Evolutionary conservation across 108 stramenopile species (phyloP).

Genomic region (Cyclostephanos invisitatus): DNA sequence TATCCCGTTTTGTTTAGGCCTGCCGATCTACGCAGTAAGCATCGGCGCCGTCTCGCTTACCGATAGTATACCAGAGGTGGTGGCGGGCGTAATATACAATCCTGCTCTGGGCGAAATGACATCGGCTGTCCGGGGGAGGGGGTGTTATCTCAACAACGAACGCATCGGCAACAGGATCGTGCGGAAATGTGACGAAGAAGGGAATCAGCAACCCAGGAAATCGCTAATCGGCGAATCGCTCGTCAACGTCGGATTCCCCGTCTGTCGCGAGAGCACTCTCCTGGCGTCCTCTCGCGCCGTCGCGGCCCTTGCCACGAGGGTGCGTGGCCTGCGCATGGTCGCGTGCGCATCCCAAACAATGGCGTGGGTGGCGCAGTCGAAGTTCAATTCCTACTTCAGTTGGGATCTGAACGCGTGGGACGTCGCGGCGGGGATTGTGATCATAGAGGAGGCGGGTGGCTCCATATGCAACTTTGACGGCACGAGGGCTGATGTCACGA

Average conservation of each 20-base stretch:
- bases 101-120: conserved; percentile 74
- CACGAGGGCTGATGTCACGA: conserved; percentile 37
- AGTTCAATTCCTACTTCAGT: conserved; percentile 74
- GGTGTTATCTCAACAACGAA: conserved; percentile 70
- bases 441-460: conserved; percentile 78
- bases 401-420: conserved; percentile 89
- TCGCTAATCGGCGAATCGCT: conserved; percentile 42
- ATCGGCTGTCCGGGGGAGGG: conserved; percentile 69
- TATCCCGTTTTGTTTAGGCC: conserved; percentile 10
- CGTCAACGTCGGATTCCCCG: conserved; percentile 75
- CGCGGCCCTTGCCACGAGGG: conserved; percentile 68
- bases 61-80: conserved; percentile 56
- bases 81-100: conserved; percentile 78
- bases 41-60: conserved; percentile 62
- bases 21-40: conserved; percentile 77
- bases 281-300: conserved; percentile 70
- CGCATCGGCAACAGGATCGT: conserved; percentile 49
- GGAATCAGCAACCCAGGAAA: conserved; percentile 36
- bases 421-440: conserved; percentile 72
- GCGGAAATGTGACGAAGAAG: conserved; percentile 25
- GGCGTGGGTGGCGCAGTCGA: conserved; percentile 82
- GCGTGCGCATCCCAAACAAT: conserved; percentile 81
- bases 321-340: conserved; percentile 77
- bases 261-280: conserved; percentile 66
- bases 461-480: conserved; percentile 70